phyloP scores from a whole-genome alignment of 192 early-diverging fungal genomes.

The Coemansia sp. region DNA sequence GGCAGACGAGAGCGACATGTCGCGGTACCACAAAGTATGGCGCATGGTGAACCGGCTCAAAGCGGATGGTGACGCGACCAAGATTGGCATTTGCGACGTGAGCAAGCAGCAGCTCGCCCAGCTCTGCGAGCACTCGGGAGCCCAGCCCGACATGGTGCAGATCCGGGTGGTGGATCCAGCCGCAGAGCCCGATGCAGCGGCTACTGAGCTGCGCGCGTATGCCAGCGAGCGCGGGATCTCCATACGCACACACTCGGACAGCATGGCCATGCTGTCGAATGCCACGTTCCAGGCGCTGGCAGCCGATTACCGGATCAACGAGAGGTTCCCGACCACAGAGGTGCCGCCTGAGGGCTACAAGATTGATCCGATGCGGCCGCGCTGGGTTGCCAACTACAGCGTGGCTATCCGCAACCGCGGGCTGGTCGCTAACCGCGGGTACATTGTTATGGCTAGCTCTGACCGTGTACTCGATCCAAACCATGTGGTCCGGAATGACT shows the following conservation, averaged over 20 bases:
- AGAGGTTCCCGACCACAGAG: conserved; percentile 51
- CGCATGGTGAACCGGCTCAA: conserved; percentile 18
- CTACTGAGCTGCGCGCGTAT: conserved; percentile 17
- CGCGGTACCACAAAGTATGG: conserved; percentile 46
- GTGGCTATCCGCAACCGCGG: conserved; percentile 38
- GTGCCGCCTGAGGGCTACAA: conserved; percentile 45
- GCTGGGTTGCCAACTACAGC: conserved; percentile 52
- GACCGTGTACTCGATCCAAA: conserved; percentile 49
- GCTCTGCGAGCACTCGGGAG: conserved; percentile 21
- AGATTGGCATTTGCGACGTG: conserved; percentile 46
- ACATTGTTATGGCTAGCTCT: conserved; percentile 55
- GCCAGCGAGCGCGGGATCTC: conserved; percentile 24
- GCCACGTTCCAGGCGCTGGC: conserved; percentile 43
- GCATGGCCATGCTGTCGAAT: conserved; percentile 31
- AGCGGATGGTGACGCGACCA: conserved; percentile 23
- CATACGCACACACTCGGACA: conserved; percentile 42
- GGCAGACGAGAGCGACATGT: conserved; percentile 18
- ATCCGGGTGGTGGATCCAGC: conserved; percentile 24
- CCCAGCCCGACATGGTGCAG: conserved; percentile 44
- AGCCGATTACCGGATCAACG: conserved; percentile 48
- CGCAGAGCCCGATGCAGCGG: not conserved
- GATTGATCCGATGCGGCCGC: conserved; percentile 51
- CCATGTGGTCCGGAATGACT: conserved; percentile 14
- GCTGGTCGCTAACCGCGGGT: conserved; percentile 48
- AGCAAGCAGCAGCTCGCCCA: conserved; percentile 29